Base-by-base conservation (phyloP, 371 early-diverging fungal species). In the Cokeromyces recurvatus region DNA sequence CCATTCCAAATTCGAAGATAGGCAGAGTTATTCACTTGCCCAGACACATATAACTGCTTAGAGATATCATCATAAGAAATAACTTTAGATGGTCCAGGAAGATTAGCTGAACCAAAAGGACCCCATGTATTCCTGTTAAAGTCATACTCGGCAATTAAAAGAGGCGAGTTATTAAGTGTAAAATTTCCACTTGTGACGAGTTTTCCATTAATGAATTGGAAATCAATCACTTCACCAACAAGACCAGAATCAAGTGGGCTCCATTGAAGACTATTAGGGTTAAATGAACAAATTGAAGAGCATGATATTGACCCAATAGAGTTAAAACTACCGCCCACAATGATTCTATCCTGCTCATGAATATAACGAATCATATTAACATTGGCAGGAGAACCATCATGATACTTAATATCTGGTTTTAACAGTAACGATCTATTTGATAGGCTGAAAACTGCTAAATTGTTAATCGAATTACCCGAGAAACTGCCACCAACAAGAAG, bases 301-400 rank as follows among this genome's bases (percentile, higher is more conserved):
- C 84, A 84, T 0, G 38, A 22, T n/a, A 77, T 35, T 1, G 53
- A 59, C 0, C 75, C 82, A n/a, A 77, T 64, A 1, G 68, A 65
- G 6, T 59, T 64, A 48, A 84, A 84, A 21, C 66, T 66, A 8
- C 84, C 84, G n/a, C 68, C 82, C 4, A 84, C 50, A 20, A 78
- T 35, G 7, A 82, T 55, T 14, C 42, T 21, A 0, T 51, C 45
- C 21, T 53, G 53, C 9, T 57, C 44, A 3, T 62, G 57, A 7
- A 55, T 55, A 24, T 53, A 48, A 22, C 64, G 68, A 29, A 82
- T 69, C 10, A 62, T 50, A 39, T 77, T 72, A 22, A 84, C 68
- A 8, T 25, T 49, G 0, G 68, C 63, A 4, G 45, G 45, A 0
- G 64, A 56, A 4, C 63, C 63, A 43, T 68, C 66, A 1, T 37